phyloP scores from a whole-genome alignment of 805 yeast genomes.

The Candida argentea region DNA sequence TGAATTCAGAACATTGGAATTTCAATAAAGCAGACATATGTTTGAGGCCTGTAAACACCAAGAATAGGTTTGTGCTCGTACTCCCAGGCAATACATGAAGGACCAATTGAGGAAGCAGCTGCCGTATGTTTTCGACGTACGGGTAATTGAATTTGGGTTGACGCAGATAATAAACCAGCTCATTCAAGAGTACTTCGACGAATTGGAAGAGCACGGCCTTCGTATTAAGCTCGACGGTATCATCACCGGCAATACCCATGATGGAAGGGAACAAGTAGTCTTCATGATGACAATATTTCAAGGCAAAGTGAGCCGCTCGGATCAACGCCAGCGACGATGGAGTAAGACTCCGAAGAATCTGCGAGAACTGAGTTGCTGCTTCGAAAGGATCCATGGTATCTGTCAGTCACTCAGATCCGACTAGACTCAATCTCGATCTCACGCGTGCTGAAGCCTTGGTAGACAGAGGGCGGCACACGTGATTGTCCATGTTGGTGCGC shows the following conservation, averaged over 20 bases:
- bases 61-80: slow-evolving; percentile 26
- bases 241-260: slow-evolving; percentile 44
- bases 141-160: slow-evolving; percentile 30
- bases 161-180: slow-evolving; percentile 23
- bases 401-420: background rate
- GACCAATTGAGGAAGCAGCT: slow-evolving; percentile 24
- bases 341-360: slow-evolving; percentile 51
- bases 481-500: background rate
- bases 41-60: slow-evolving; percentile 25
- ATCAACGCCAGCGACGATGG: slow-evolving; percentile 49
- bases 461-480: background rate
- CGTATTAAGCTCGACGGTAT: slow-evolving; percentile 43
- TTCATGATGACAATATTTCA: slow-evolving; percentile 45
- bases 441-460: background rate
- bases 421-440: background rate
- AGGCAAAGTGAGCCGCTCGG: slow-evolving; percentile 46
- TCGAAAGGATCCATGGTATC: slow-evolving; percentile 79
- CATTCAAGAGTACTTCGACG: slow-evolving; percentile 48
- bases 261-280: slow-evolving; percentile 65
- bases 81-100: slow-evolving; percentile 25
- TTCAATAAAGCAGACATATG: slow-evolving; percentile 27
- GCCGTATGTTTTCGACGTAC: slow-evolving; percentile 23
- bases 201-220: slow-evolving; percentile 62
- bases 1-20: slow-evolving; percentile 16
- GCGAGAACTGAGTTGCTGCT: slow-evolving; percentile 66